Evolutionary conservation across 2,329 filamentous ascomycete species (phyloP), one percentile per base, ranked within the genome.

Genomic region (Basipetospora chlamydospora): DNA sequence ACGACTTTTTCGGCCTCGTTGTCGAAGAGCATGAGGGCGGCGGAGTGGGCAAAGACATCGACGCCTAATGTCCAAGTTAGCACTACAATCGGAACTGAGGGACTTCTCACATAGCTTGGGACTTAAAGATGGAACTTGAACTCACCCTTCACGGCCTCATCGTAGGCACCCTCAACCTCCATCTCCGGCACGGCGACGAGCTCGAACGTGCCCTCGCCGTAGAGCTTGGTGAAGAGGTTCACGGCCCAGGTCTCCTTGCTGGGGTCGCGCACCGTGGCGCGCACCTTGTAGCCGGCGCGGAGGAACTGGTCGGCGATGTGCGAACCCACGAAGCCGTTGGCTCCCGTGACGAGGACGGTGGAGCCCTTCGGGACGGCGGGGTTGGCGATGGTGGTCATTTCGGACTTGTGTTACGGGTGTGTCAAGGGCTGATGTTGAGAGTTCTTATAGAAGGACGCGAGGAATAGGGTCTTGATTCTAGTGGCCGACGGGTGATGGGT

Each of bases 251-350:
- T n/a, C 13, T 26, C 12, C n/a, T 17, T 13, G 13, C 21, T 15
- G 1, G 42, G 36, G 16, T 47, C 46, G 12, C 59, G 52, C 5
- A 59, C 58, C 11, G 58, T 60, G 15, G 58, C 59, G 12, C 58
- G 47, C 16, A 62, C 59, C 7, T 35, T 43, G 41, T 59, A 61
- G 6, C 57, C 58, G 4, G 48, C 39, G 5, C 42, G 10, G 2
- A 63, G 52, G n/a, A 61, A 47, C 1, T 49, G 46, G 6, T 56
- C 53, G 29, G 52, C 47, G 35, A 54, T 55, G 43, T 60, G 57
- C 32, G 55, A 52, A 8, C 53, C 60, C 18, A 61, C 54, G 39
- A 60, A 59, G 42, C 59, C 59, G 42, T 60, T 63, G 40, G 52
- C 54, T 25, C 59, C 60, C 2, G 59, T 62, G 21, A 62, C 55